A percentile compares a stretch with the other conserved stretches of the same genome.
phyloP scores from a whole-genome alignment of 2,329 filamentous ascomycete genomes.

The Phialophora expanda region DNA sequence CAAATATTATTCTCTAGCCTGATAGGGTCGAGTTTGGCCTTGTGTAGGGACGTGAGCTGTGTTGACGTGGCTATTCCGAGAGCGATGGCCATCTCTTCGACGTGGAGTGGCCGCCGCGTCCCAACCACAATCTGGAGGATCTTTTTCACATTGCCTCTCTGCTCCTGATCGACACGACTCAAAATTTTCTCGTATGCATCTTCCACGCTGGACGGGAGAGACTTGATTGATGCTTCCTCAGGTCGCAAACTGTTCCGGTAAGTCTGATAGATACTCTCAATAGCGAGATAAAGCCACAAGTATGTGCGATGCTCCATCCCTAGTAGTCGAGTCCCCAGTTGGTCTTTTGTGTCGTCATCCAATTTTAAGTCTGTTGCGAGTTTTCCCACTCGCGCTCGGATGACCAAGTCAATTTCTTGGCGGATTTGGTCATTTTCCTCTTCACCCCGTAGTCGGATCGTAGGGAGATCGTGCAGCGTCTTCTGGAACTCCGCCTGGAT shows the following conservation, averaged over 20 bases:
- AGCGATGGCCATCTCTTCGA: constrained; percentile 40
- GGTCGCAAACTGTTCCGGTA: constrained; percentile 25
- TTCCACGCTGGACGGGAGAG: constrained; percentile 39
- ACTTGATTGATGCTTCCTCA: constrained; percentile 28
- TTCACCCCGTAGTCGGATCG: constrained; percentile 34
- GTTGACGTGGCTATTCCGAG: constrained; percentile 31
- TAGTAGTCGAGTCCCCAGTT: constrained; percentile 31
- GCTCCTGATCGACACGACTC: constrained; percentile 6
- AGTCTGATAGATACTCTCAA: constrained; percentile 34
- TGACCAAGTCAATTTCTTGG: constrained; percentile 38
- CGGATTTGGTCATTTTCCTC: constrained; percentile 37
- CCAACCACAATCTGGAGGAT: constrained; percentile 41
- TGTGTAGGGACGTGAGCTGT: not conserved
- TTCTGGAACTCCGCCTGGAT: constrained; percentile 38
- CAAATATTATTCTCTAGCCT: constrained; percentile 32
- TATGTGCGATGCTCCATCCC: constrained; percentile 42
- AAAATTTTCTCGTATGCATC: constrained; percentile 43
- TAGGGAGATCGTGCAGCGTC: constrained; percentile 14
- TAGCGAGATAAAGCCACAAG: constrained; percentile 41
- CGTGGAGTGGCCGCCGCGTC: constrained; percentile 38
- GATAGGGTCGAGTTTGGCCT: not conserved
- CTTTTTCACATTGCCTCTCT: constrained; percentile 22
- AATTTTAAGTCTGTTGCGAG: constrained; percentile 20
- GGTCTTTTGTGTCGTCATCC: not conserved
- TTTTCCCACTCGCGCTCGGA: constrained; percentile 30